These are phyloP conservation scores for Colletotrichum sp. DNA, from an alignment of 2,329 filamentous ascomycete species.

Conservation along the genomic window DNA sequence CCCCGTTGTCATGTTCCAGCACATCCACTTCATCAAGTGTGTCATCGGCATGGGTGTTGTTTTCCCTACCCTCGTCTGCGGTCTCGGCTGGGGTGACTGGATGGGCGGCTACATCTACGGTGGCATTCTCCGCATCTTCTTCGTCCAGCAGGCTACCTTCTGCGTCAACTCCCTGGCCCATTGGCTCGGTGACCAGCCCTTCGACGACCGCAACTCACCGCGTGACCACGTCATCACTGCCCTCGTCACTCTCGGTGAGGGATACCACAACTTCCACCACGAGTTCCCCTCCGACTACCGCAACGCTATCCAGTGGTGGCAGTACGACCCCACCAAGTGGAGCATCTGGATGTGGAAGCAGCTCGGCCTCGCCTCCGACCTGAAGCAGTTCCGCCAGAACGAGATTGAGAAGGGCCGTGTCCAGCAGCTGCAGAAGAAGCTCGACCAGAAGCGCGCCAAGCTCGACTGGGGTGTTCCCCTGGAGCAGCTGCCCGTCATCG, in stretches of 20 bases:
- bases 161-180: constrained; percentile 91
- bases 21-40: constrained; percentile 83
- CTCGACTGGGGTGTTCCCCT: constrained; percentile 89
- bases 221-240: constrained; percentile 89
- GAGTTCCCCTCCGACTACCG: constrained; percentile 94
- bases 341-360: constrained; percentile 85
- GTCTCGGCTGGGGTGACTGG: constrained; percentile 83
- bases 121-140: constrained; percentile 85
- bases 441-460: constrained; percentile 81
- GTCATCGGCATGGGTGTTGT: constrained; percentile 78
- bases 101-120: constrained; percentile 83
- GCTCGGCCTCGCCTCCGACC: constrained; percentile 81
- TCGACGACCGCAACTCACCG: constrained; percentile 90
- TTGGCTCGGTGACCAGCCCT: constrained; percentile 91
- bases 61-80: constrained; percentile 77
- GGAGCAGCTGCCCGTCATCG: constrained; percentile 83
- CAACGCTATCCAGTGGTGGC: constrained; percentile 89
- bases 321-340: constrained; percentile 95
- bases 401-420: constrained; percentile 92
- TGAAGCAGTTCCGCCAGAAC: constrained; percentile 90
- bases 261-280: constrained; percentile 96
- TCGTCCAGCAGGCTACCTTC: constrained; percentile 92
- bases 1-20: constrained; percentile 84
- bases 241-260: constrained; percentile 83
- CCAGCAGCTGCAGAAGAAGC: constrained; percentile 91